Base-by-base conservation (phyloP, 2,329 filamentous ascomycete genomes). In the Hansfordia pulvinata region DNA sequence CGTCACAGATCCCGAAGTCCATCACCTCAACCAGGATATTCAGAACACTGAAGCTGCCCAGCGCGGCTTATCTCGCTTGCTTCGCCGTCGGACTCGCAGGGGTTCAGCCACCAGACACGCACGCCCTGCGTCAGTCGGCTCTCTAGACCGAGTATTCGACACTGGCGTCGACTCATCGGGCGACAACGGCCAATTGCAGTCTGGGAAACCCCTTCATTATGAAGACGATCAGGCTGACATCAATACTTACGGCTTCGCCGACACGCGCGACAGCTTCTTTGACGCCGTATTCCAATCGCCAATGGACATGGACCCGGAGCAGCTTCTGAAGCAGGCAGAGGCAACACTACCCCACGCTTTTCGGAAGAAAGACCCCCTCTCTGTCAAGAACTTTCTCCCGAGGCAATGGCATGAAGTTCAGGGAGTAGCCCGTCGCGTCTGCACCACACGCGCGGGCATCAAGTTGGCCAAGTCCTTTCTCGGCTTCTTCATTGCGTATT, bases 401-500 rank as follows among this genome's bases (percentile, higher is more conserved):
- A 54, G 53, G 26, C 64, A 68, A 34, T 52, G 51, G 41, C 55
- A 56, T 27, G 60, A 58, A 31, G 33, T 63, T 8, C 49, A 47
- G 31, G 50, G 47, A 2, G 53, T 66, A 10, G 30, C 51, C 4
- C 41, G 40, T 20, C 46, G 48, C 13, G 47, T 69, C 12, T 47
- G 50, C 5, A 64, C 55, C 4, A 69, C 66, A 4, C 50, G 61
- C 30, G 49, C 58, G 11, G 67, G 66, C 2, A 55, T 71, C 26
- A 60, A 56, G 28, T 46, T 71, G 4, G 35, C 58, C 13, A 69
- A 68, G 35, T 58, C 64, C 0, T 71, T 66, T 34, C 37, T 62
- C n/a, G 64, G 55, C n/a, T 69, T 67, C 42, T 67, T 69, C 35
- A 49, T 62, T 24, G 58, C 66, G 3, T 73, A 72, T 38, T 43